Evolutionary conservation across 75 land plant species (phyloP).

Genomic region (Picea sitchensis): DNA sequence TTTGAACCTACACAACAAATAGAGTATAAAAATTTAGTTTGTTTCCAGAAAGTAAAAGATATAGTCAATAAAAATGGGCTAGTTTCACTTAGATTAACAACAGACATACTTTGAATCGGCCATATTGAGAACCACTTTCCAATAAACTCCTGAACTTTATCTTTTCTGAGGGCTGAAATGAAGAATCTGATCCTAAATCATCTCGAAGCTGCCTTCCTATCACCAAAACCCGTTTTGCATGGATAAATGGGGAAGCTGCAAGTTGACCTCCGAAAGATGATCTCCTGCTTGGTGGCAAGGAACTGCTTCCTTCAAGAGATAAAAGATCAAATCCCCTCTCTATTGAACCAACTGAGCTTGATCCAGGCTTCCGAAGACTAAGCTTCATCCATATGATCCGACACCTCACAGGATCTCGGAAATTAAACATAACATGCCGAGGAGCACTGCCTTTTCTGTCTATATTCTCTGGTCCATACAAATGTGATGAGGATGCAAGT

Average conservation of each 20-base stretch:
- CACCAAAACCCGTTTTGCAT: constrained; percentile 80
- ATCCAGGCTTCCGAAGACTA: constrained; percentile 40
- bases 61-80: not conserved
- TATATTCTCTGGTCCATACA: constrained; percentile 56
- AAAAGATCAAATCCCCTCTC: constrained; percentile 55
- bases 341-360: constrained; percentile 40
- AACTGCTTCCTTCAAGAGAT: constrained; percentile 60
- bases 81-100: not conserved
- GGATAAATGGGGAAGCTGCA: constrained; percentile 42
- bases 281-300: constrained; percentile 22
- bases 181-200: constrained; percentile 26
- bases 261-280: constrained; percentile 40
- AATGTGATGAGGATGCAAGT: constrained; percentile 42
- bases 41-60: not conserved
- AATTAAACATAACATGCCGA: constrained; percentile 64
- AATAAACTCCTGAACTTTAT: constrained; percentile 46
- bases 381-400: constrained; percentile 84
- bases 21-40: not conserved
- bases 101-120: constrained; percentile 70
- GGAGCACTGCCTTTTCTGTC: constrained; percentile 25
- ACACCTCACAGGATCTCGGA: constrained; percentile 63
- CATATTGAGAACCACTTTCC: constrained; percentile 53
- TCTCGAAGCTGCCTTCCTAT: constrained; percentile 46
- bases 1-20: constrained; percentile 55
- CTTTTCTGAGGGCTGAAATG: constrained; percentile 41